Evolutionary conservation across 257 asterid species (phyloP).

Genomic region (Penstemon eatonii): DNA sequence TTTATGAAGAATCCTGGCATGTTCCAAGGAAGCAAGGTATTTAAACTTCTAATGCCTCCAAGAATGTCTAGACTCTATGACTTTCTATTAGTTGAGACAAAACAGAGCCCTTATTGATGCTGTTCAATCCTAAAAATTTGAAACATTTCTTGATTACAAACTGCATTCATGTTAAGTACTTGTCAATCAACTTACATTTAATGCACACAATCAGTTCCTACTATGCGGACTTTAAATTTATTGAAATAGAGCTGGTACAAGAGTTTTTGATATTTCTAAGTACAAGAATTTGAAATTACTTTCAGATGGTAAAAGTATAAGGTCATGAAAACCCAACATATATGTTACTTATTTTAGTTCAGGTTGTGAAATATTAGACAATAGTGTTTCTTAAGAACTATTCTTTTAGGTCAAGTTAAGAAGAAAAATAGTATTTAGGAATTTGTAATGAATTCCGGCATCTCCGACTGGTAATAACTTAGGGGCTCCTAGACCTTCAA

Average conservation of each 20-base stretch:
- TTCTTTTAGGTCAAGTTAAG: background rate
- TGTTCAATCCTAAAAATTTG: background rate
- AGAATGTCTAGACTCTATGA: background rate
- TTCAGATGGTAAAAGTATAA: background rate
- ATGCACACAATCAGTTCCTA: background rate
- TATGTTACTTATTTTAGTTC: no score
- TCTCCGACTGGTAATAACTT: background rate
- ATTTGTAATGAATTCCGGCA: background rate
- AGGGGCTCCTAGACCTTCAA: background rate
- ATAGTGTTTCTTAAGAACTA: background rate
- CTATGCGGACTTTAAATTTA: background rate
- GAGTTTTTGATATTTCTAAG: background rate
- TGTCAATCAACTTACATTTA: background rate
- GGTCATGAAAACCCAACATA: background rate
- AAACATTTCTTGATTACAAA: background rate
- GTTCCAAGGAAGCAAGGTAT: background rate
- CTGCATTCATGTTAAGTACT: background rate
- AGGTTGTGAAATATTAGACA: background rate
- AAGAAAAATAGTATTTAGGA: background rate
- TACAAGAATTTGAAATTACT: background rate
- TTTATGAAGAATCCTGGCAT: no score
- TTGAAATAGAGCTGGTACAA: background rate
- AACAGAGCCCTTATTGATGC: background rate
- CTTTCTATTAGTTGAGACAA: background rate
- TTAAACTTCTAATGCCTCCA: background rate